A percentile compares a stretch with the other conserved stretches of the same genome.
Evolutionary conservation across 1,139 yeast genomes (phyloP).

Genomic region (Taphrina confusa): DNA sequence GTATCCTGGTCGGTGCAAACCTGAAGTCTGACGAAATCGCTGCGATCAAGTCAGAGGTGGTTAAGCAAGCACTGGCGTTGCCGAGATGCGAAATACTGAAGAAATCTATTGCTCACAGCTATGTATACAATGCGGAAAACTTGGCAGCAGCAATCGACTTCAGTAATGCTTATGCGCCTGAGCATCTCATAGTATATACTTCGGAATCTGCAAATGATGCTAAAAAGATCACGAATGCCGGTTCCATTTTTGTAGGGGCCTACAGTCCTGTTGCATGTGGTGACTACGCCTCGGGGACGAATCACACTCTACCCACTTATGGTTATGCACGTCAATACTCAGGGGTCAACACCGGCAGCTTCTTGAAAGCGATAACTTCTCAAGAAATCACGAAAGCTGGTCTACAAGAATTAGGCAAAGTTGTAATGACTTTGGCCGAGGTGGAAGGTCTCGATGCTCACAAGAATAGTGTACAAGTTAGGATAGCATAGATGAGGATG

Average conservation of each 20-base stretch:
- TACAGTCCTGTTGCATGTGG: constrained; percentile 98
- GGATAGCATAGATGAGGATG: constrained; percentile 51
- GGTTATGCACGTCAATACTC: constrained; percentile 97
- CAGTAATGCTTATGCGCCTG: constrained; percentile 93
- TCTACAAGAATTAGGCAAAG: constrained; percentile 80
- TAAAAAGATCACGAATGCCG: constrained; percentile 81
- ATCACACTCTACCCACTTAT: constrained; percentile 87
- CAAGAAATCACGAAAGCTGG: constrained; percentile 89
- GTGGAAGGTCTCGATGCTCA: constrained; percentile 97
- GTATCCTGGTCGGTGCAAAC: constrained; percentile 79
- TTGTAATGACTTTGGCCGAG: constrained; percentile 95
- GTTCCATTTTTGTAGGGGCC: constrained; percentile 93
- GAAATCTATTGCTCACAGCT: constrained; percentile 87
- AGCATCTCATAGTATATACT: constrained; percentile 89
- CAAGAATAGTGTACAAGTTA: constrained; percentile 89
- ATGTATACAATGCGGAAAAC: constrained; percentile 65
- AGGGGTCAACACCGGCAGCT: constrained; percentile 94
- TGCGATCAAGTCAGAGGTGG: constrained; percentile 77
- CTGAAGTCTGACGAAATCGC: constrained; percentile 61
- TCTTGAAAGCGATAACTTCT: constrained; percentile 91
- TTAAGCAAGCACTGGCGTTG: constrained; percentile 75
- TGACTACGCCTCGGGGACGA: constrained; percentile 65
- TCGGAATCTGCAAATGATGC: constrained; percentile 74
- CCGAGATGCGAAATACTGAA: constrained; percentile 94
- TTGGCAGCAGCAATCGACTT: constrained; percentile 77